These are phyloP conservation scores for Aspergillus vadensis DNA, from an alignment of 2,329 filamentous ascomycete species.

Conservation along the genomic window DNA sequence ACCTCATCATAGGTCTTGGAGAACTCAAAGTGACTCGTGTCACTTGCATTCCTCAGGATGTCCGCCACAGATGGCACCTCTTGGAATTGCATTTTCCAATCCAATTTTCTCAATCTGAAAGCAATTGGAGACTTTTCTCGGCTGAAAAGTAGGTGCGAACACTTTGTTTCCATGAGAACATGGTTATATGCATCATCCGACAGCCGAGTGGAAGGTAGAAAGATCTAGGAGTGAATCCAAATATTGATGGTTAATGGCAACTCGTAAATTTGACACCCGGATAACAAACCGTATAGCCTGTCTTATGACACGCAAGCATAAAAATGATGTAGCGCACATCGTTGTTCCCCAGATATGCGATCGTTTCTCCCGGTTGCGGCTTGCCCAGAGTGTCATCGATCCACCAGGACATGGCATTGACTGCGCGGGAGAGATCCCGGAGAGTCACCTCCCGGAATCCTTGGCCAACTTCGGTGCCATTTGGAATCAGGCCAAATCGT, in stretches of 20 bases:
- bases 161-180: not conserved
- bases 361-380: constrained; percentile 9
- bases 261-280: no score
- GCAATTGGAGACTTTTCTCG: not conserved
- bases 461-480: constrained; percentile 10
- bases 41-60: constrained; percentile 9
- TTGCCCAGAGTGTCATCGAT: no score
- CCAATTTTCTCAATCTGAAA: not conserved
- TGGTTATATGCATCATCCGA: constrained; percentile 1
- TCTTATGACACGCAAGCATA: constrained; percentile 15
- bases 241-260: not conserved
- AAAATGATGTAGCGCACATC: constrained; percentile 29
- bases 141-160: not conserved
- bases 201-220: constrained; percentile 3
- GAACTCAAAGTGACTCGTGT: constrained; percentile 21
- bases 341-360: constrained; percentile 28
- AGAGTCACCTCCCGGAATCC: constrained; percentile 24
- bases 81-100: not conserved
- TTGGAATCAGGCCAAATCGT: not conserved
- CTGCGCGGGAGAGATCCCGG: constrained; percentile 19
- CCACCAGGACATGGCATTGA: constrained; percentile 26
- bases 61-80: not conserved
- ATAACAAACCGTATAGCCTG: not conserved
- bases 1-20: constrained; percentile 23
- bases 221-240: not conserved